phyloP scores from a whole-genome alignment of 2,329 filamentous ascomycete genomes.

The Botrytis cinerea region DNA sequence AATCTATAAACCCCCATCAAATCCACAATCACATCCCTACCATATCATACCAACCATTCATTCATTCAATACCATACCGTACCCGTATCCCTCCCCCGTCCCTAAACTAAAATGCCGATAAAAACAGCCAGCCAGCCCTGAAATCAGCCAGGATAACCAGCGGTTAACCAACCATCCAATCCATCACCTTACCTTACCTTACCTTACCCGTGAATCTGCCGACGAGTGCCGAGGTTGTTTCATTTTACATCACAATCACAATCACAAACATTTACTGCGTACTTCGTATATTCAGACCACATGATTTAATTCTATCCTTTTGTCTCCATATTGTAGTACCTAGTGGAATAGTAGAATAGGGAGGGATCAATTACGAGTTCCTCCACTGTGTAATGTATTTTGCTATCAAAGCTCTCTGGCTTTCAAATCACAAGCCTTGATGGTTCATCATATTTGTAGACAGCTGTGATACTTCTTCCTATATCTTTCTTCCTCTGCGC shows the following conservation, averaged over 20 bases:
- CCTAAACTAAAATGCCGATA: too few species aligned
- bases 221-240: neutral
- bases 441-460: neutral
- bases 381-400: neutral
- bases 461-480: neutral
- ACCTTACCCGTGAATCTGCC: neutral
- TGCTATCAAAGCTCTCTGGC: neutral
- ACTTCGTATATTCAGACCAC: neutral
- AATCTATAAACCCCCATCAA: too few species aligned
- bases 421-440: neutral
- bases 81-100: too few species aligned
- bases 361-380: neutral
- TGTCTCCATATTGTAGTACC: neutral
- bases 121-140: neutral
- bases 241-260: neutral
- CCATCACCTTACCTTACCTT: too few species aligned
- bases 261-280: neutral
- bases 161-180: neutral
- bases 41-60: too few species aligned
- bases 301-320: neutral
- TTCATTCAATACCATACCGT: too few species aligned
- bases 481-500: neutral
- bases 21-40: too few species aligned
- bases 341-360: neutral
- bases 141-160: neutral